These are phyloP conservation scores for Citeromyces hawaiiensis DNA, from an alignment of 1,139 yeast species.

Conservation along the genomic window DNA sequence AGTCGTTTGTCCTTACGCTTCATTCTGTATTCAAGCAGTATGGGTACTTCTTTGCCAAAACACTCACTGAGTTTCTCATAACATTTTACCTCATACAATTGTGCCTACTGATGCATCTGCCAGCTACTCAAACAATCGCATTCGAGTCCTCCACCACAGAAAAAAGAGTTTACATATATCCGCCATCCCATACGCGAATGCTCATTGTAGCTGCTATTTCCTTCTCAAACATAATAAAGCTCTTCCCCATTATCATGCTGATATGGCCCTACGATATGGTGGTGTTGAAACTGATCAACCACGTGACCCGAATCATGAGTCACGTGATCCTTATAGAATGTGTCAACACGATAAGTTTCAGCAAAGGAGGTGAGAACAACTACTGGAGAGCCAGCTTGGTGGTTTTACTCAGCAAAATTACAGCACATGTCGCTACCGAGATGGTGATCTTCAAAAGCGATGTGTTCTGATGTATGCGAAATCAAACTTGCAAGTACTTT, in stretches of 20 bases:
- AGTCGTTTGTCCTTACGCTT: constrained; percentile 16
- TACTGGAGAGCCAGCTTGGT: constrained; percentile 13
- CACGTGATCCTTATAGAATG: constrained; percentile 14
- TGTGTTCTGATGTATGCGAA: background rate
- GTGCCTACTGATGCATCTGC: constrained; percentile 24
- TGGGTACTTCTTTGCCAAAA: constrained; percentile 45
- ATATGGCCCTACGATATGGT: constrained; percentile 93
- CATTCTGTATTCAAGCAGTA: constrained; percentile 49
- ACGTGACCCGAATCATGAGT: constrained; percentile 15
- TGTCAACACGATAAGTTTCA: background rate
- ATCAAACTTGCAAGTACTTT: background rate
- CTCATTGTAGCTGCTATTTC: constrained; percentile 31
- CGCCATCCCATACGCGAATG: constrained; percentile 10
- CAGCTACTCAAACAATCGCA: background rate
- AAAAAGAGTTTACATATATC: constrained; percentile 4
- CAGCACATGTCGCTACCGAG: background rate
- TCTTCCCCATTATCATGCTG: constrained; percentile 86
- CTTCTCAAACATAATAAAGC: constrained; percentile 63
- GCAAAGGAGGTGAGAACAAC: constrained; percentile 7
- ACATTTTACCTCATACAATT: constrained; percentile 38
- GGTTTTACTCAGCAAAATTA: constrained; percentile 8
- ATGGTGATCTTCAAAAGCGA: no score
- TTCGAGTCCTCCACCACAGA: background rate
- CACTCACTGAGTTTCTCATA: constrained; percentile 41
- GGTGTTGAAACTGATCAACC: constrained; percentile 20